Evolutionary conservation across 257 asterid genomes (phyloP).

Genomic region (Lycium ferocissimum): DNA sequence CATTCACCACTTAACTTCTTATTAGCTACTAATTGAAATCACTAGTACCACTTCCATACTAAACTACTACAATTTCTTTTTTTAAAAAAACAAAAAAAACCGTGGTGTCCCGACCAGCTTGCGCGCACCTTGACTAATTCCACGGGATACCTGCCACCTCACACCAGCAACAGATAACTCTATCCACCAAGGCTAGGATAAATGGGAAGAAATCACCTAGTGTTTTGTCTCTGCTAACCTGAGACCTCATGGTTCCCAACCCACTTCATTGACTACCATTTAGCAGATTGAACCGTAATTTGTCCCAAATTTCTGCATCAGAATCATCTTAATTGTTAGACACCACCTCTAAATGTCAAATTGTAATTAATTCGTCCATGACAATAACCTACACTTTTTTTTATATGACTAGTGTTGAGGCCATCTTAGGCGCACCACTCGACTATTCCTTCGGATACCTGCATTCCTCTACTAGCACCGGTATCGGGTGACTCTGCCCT

Average conservation of each 20-base stretch:
- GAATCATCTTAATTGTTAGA: neutral
- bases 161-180: too few species aligned
- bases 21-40: slow-evolving; percentile 6
- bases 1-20: neutral
- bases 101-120: too few species aligned
- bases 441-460: neutral
- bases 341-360: neutral
- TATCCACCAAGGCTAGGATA: too few species aligned
- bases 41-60: neutral
- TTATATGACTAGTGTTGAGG: neutral
- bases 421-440: neutral
- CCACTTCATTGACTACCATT: neutral
- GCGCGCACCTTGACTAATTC: too few species aligned
- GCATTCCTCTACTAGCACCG: neutral
- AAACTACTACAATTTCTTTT: neutral
- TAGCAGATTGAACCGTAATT: neutral
- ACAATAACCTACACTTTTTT: neutral
- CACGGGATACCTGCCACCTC: too few species aligned
- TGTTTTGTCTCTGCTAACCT: too few species aligned
- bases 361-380: slow-evolving; percentile 1
- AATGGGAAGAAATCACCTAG: too few species aligned
- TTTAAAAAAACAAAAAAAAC: too few species aligned
- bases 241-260: too few species aligned
- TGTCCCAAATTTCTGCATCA: neutral
- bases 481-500: neutral